These are phyloP conservation scores for Ustilago lituana DNA, from an alignment of 1,284 basidiomycete species.

Conservation along the genomic window DNA sequence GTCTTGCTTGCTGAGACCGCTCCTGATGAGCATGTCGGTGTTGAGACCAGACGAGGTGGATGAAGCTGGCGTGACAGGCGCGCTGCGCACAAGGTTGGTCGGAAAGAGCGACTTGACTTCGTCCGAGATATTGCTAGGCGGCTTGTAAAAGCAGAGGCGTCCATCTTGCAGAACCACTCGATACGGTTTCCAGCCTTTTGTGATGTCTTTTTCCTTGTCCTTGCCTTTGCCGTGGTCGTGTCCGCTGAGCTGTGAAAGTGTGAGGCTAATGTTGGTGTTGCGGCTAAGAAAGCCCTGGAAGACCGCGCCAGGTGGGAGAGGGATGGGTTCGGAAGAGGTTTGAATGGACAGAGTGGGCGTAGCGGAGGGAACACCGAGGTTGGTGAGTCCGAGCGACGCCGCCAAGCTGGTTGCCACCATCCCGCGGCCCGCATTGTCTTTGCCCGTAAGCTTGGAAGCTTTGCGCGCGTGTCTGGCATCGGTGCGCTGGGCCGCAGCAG, in stretches of 20 bases:
- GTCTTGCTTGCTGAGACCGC: constrained; percentile 56
- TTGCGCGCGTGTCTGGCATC: constrained; percentile 44
- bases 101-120: constrained; percentile 62
- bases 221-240: constrained; percentile 38
- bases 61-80: constrained; percentile 19
- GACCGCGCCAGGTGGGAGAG: constrained; percentile 47
- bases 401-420: constrained; percentile 26
- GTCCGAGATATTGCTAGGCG: constrained; percentile 53
- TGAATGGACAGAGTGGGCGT: constrained; percentile 10
- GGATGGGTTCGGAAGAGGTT: constrained; percentile 18
- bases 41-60: constrained; percentile 26
- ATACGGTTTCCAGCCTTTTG: constrained; percentile 66
- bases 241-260: constrained; percentile 50
- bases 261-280: constrained; percentile 58
- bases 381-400: constrained; percentile 32
- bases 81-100: constrained; percentile 26
- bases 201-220: constrained; percentile 58
- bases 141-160: constrained; percentile 64
- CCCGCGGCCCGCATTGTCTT: constrained; percentile 25
- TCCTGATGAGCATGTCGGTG: constrained; percentile 37
- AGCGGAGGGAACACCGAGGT: constrained; percentile 13
- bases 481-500: constrained; percentile 5
- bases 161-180: constrained; percentile 59
- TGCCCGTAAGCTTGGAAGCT: constrained; percentile 43
- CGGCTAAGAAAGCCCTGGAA: constrained; percentile 59